Evolutionary conservation across 2,329 filamentous ascomycete genomes (phyloP), one percentile per base, ranked within the genome.

Genomic region (Venturia pyrina): DNA sequence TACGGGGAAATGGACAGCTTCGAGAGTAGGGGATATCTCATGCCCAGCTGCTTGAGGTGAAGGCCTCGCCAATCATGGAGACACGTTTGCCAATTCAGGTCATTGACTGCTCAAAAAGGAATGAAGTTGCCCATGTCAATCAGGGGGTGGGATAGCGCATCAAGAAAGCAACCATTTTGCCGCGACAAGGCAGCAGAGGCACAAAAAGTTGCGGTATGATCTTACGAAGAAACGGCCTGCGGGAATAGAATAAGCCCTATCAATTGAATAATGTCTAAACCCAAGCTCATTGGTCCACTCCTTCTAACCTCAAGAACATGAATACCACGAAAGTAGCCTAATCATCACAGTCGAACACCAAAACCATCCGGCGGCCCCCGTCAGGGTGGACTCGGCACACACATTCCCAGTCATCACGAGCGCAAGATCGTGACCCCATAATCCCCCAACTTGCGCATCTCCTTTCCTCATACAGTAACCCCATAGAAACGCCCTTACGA

Each of bases 11-110:
- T 77, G 71, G 32, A 72, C 71, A 1, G 71, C 70, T 37, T 71
- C 71, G 28, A 74, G 68, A 65, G 73, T 71, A n/a, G 71, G 71
- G 15, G 75, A 71, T 65, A 73, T 78, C 43, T 68, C 68, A 41
- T 78, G 76, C 65, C 72, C 68, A n/a, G 41, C 61, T 59, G 19
- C 53, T 37, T 21, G 5, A 28, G 4, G 4, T 28, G 37, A 24
- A 53, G 1, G 13, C n/a, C 8, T 15, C 13, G 15, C 13, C 21
- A 11, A 21, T 13, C 13, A 3, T 4, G 48, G 10, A 53, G 1
- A 53, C 3, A 15, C 13, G 10, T 28, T 28, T 21, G 21, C 8
- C 11, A 17, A 17, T 6, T 15, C 21, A 8, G 11, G 48, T 10
- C 48, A 53, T 48, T 4, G 8, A 48, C 46, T n/a, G 21, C 3